phyloP scores from a whole-genome alignment of 2,329 filamentous ascomycete species.

The Pseudogymnoascus sp. region DNA sequence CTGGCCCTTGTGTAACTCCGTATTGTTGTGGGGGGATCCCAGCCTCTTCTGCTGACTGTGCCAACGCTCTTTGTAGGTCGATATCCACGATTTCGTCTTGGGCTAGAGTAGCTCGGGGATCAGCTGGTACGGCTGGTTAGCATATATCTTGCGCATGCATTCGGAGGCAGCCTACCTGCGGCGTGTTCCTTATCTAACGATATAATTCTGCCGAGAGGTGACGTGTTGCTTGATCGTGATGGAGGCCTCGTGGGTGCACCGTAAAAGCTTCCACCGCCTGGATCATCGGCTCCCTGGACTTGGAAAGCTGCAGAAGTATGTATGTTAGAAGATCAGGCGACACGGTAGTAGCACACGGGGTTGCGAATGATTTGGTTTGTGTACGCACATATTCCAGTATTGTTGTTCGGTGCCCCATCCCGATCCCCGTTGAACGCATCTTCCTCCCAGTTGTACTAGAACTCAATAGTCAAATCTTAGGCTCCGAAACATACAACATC shows the following conservation, averaged over 20 bases:
- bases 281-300: constrained; percentile 44
- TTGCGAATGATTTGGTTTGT: neutral
- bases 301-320: constrained; percentile 39
- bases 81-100: constrained; percentile 35
- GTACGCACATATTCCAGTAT: constrained; percentile 37
- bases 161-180: constrained; percentile 32
- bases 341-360: neutral
- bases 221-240: constrained; percentile 48
- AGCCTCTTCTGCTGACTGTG: constrained; percentile 46
- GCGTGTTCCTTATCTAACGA: constrained; percentile 39
- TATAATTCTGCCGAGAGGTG: constrained; percentile 45
- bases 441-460: constrained; percentile 51
- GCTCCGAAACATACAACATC: constrained; percentile 9
- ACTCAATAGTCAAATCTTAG: constrained; percentile 27
- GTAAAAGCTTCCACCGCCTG: constrained; percentile 35
- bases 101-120: constrained; percentile 24
- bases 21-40: constrained; percentile 42
- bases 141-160: constrained; percentile 12
- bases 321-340: constrained; percentile 9
- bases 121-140: constrained; percentile 29
- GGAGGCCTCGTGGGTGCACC: constrained; percentile 46
- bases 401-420: constrained; percentile 41
- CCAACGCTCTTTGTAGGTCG: constrained; percentile 48
- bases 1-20: constrained; percentile 37
- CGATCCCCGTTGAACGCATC: constrained; percentile 43